Evolutionary conservation across 2,329 filamentous ascomycete species (phyloP).

Genomic region (Alternaria sp.): DNA sequence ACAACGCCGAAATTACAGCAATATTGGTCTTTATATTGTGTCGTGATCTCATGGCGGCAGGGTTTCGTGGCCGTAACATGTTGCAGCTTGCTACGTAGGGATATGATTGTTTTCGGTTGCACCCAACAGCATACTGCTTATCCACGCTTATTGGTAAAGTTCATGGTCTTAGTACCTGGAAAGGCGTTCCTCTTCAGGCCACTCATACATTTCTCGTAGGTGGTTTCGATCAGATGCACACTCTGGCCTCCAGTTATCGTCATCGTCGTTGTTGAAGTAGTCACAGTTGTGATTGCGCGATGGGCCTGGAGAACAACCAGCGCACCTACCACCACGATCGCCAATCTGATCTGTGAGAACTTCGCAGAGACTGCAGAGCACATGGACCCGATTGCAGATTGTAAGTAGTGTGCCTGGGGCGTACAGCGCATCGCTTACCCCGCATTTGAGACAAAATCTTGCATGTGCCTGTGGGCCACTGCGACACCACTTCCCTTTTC

Average conservation of each 20-base stretch:
- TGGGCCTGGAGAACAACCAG: conserved; percentile 20
- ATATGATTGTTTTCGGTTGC: background rate
- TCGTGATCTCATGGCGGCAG: background rate
- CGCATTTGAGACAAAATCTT: conserved; percentile 41
- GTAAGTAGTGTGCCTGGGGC: conserved; percentile 29
- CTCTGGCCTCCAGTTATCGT: conserved; percentile 22
- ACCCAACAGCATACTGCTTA: background rate
- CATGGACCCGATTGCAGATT: conserved; percentile 30
- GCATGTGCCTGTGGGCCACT: conserved; percentile 31
- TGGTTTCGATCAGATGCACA: conserved; percentile 24
- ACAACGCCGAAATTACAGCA: conserved; percentile 5
- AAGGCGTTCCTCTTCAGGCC: conserved; percentile 25
- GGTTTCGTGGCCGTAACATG: background rate
- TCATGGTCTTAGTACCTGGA: conserved; percentile 4
- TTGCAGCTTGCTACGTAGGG: background rate
- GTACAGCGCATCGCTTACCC: conserved; percentile 33
- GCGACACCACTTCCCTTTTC: conserved; percentile 40
- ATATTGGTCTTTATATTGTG: background rate
- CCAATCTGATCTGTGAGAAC: conserved; percentile 30
- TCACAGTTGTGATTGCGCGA: conserved; percentile 5
- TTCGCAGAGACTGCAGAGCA: conserved; percentile 31
- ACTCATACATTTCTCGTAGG: conserved; percentile 28
- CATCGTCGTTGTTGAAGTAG: conserved; percentile 22
- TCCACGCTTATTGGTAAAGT: background rate
- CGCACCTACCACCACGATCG: conserved; percentile 24